Percentiles rank a stretch among this genome's conserved stretches.
phyloP scores from a whole-genome alignment of 345 rosid species.

The Euphorbia peplus region DNA sequence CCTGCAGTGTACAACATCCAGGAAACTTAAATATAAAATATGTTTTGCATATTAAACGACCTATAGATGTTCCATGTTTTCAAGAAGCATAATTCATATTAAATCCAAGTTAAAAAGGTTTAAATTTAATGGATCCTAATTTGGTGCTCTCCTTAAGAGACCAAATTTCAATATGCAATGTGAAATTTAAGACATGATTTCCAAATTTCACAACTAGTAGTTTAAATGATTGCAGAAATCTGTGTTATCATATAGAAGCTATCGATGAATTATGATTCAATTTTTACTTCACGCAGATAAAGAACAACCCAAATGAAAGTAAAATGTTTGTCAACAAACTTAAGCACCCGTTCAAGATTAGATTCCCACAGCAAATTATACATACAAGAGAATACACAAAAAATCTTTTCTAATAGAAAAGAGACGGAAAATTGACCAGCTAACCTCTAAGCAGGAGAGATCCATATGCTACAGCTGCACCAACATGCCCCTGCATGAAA shows the following conservation, averaged over 20 bases:
- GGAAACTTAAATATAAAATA: too few species aligned
- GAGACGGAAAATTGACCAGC: constrained; percentile 7
- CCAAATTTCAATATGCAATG: not conserved
- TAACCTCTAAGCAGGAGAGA: constrained; percentile 85
- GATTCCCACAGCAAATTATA: not conserved
- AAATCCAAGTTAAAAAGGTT: not conserved
- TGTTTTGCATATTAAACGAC: not conserved
- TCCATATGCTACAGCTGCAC: constrained; percentile 89
- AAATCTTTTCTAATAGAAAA: not conserved
- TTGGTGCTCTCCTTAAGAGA: not conserved
- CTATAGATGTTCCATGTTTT: not conserved
- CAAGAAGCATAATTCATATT: not conserved
- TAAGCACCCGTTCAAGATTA: too few species aligned
- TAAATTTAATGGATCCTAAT: not conserved
- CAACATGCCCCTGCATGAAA: constrained; percentile 72
- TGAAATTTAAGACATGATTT: not conserved
- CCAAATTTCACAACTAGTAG: not conserved
- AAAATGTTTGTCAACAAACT: too few species aligned
- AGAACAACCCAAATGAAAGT: not conserved
- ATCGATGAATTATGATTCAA: not conserved
- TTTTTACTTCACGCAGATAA: not conserved
- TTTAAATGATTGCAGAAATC: too few species aligned
- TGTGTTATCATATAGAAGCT: not conserved
- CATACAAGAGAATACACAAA: not conserved
- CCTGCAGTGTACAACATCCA: constrained; percentile 36